phyloP scores from a whole-genome alignment of 257 asterid species.

The Jaltomata sinuosa region DNA sequence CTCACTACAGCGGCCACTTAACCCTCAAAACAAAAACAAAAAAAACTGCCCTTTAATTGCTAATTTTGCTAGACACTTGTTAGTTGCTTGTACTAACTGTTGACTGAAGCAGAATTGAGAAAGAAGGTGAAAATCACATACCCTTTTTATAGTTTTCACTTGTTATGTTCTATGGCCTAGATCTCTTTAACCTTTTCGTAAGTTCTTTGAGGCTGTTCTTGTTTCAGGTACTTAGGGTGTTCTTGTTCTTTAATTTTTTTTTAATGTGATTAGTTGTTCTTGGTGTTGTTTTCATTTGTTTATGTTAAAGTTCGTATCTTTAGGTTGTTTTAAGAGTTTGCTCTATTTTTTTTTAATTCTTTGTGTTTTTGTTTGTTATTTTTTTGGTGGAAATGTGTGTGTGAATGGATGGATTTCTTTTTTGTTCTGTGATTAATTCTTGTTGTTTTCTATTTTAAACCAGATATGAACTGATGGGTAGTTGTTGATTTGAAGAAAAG shows the following conservation, averaged over 20 bases:
- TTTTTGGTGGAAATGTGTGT: not conserved
- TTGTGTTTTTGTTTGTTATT: not conserved
- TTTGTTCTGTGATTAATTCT: not conserved
- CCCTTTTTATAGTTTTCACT: not conserved
- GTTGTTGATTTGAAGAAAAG: slow-evolving; percentile 21
- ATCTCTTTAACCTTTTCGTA: not conserved
- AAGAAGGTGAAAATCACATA: not conserved
- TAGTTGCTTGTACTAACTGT: not conserved
- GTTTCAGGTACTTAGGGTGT: not conserved
- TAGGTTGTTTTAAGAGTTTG: not conserved
- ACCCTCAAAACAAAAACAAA: not conserved
- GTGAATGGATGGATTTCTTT: too few species aligned
- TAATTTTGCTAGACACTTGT: not conserved
- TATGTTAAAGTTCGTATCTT: not conserved
- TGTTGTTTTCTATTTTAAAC: slow-evolving; percentile 5
- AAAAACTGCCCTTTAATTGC: not conserved
- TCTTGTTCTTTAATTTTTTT: not conserved
- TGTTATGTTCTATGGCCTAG: not conserved
- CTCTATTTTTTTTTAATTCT: not conserved
- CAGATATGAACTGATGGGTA: slow-evolving; percentile 30
- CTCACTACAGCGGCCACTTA: not conserved
- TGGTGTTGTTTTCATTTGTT: not conserved
- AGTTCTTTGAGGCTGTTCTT: not conserved
- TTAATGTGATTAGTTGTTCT: not conserved
- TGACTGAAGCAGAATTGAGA: not conserved